Conservation (phyloP, 2,329 filamentous ascomycete genomes). For the Trichoderma polysporum region DNA sequence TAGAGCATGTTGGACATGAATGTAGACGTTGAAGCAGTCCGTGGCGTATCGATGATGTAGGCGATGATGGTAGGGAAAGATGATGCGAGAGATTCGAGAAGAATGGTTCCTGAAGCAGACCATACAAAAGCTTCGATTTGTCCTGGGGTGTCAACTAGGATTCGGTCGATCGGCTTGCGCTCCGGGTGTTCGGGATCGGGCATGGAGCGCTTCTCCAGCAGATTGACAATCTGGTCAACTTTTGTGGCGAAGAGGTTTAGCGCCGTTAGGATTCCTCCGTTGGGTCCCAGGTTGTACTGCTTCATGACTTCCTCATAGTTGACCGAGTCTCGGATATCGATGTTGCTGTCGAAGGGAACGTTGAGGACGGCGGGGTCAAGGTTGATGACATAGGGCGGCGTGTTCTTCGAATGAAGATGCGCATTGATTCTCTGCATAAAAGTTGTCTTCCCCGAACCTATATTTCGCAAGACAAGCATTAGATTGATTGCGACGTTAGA, state of each 20-base stretch:
- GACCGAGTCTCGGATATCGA: slow-evolving; percentile 97
- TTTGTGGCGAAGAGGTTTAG: slow-evolving; percentile 97
- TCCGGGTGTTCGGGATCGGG: slow-evolving; percentile 61
- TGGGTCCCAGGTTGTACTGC: slow-evolving; percentile 95
- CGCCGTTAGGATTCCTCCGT: slow-evolving; percentile 93
- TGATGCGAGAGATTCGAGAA: slow-evolving; percentile 88
- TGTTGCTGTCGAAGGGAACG: slow-evolving; percentile 94
- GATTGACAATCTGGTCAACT: slow-evolving; percentile 86
- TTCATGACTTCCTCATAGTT: slow-evolving; percentile 99
- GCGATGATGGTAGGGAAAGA: slow-evolving; percentile 96
- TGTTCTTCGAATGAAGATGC: slow-evolving; percentile 76
- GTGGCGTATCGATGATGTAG: slow-evolving; percentile 95
- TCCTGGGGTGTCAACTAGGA: slow-evolving; percentile 91
- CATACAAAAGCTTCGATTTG: slow-evolving; percentile 99
- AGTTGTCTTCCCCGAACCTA: slow-evolving; percentile 96
- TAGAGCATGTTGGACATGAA: slow-evolving; percentile 99
- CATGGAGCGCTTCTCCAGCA: slow-evolving; percentile 84
- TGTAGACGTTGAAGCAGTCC: slow-evolving; percentile 87
- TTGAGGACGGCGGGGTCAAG: slow-evolving; percentile 92
- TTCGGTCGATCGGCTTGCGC: slow-evolving; percentile 69
- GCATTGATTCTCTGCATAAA: slow-evolving; percentile 99
- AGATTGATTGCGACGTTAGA: neutral
- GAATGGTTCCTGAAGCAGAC: slow-evolving; percentile 91
- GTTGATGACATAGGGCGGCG: slow-evolving; percentile 92
- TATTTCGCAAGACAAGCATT: neutral